Percentiles rank a stretch among this genome's conserved stretches.
These are phyloP conservation scores for Raddia guianensis DNA, from an alignment of 176 grass and related monocot genomes.

Conservation along the genomic window DNA sequence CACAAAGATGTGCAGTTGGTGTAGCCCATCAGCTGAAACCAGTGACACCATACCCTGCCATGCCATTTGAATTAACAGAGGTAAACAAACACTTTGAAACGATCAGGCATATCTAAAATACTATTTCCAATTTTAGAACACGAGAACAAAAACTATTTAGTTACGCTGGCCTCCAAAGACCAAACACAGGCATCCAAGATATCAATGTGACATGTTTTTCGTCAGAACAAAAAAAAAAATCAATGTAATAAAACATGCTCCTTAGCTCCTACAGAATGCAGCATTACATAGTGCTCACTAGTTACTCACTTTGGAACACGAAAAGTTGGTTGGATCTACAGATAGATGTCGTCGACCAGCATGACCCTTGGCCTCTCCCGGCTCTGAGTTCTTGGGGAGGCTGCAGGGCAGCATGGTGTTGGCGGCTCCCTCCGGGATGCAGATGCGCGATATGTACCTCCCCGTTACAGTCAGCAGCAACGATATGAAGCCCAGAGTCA, in stretches of 20 bases:
- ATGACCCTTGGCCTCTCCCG: not conserved
- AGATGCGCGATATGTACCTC: slow-evolving; percentile 66
- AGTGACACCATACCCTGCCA: slow-evolving; percentile 78
- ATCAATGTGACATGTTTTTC: not conserved
- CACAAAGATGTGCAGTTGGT: slow-evolving; percentile 86
- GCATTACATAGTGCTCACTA: slow-evolving; percentile 28
- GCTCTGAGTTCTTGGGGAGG: not conserved
- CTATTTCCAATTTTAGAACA: not conserved
- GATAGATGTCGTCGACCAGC: slow-evolving; percentile 53
- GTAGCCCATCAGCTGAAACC: slow-evolving; percentile 64
- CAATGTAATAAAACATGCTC: not conserved
- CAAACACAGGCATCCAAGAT: not conserved
- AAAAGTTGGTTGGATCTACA: slow-evolving; percentile 18
- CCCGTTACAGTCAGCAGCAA: slow-evolving; percentile 72
- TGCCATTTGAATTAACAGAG: not conserved
- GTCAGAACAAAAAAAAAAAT: not conserved
- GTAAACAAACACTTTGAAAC: not conserved
- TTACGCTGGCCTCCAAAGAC: not conserved
- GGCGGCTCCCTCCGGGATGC: slow-evolving; percentile 69
- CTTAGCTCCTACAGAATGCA: not conserved
- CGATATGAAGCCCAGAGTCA: slow-evolving; percentile 96
- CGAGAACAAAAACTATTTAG: not conserved
- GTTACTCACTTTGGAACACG: slow-evolving; percentile 59
- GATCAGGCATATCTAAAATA: not conserved
- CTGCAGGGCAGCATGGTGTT: slow-evolving; percentile 82